These are phyloP conservation scores for Metschnikowia henanensis DNA, from an alignment of 805 yeast species.

Conservation along the genomic window DNA sequence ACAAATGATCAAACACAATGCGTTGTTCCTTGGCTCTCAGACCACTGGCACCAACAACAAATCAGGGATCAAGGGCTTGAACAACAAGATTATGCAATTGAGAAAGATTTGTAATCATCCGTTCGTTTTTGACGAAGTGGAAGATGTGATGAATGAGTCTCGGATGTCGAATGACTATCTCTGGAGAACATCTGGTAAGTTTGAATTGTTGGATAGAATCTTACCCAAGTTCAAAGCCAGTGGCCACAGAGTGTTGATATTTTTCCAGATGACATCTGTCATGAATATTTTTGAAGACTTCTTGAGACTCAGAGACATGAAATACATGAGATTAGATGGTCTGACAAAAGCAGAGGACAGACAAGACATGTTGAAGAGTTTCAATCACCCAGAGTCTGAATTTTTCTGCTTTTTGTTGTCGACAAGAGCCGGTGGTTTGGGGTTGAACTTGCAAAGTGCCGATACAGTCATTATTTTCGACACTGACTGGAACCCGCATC, in stretches of 20 bases:
- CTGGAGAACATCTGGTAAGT: conserved; percentile 80
- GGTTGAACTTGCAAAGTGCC: conserved; percentile 83
- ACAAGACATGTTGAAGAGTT: conserved; percentile 67
- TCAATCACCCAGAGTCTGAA: conserved; percentile 75
- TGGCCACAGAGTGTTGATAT: conserved; percentile 78
- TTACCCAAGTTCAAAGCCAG: conserved; percentile 72
- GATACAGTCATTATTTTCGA: conserved; percentile 86
- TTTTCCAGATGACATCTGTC: conserved; percentile 87
- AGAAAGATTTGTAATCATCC: conserved; percentile 88
- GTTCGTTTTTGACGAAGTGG: conserved; percentile 82
- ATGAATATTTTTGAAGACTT: conserved; percentile 91
- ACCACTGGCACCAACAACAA: conserved; percentile 51
- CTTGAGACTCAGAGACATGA: conserved; percentile 61
- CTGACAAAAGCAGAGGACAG: conserved; percentile 83
- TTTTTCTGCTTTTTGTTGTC: conserved; percentile 78
- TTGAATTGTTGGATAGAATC: conserved; percentile 73
- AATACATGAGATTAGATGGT: conserved; percentile 80
- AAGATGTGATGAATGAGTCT: conserved; percentile 62
- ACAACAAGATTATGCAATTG: conserved; percentile 82
- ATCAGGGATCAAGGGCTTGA: conserved; percentile 72
- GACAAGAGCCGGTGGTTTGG: conserved; percentile 89
- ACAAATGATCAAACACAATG: conserved; percentile 75
- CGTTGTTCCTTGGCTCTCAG: conserved; percentile 63
- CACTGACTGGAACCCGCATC: conserved; percentile 92
- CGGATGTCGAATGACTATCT: conserved; percentile 62